These are phyloP conservation scores for Notholithocarpus densiflorus DNA, from an alignment of 306 rosid species.

Conservation along the genomic window DNA sequence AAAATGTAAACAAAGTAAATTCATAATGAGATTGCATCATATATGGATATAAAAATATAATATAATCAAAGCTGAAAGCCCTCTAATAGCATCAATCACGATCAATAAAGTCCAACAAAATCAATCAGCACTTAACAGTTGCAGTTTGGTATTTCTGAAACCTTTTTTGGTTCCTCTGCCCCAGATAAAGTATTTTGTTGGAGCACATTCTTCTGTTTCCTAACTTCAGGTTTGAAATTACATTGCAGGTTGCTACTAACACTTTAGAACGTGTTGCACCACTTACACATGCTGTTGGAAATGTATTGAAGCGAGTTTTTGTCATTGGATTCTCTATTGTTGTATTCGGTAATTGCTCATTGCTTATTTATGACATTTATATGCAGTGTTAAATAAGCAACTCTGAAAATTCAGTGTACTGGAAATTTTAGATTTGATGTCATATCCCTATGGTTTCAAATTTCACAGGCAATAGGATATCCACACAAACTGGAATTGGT, in stretches of 20 bases:
- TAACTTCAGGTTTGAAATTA: not conserved
- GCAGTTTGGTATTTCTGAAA: too few relatives aligned
- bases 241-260: slow-evolving; percentile 66
- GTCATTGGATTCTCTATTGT: slow-evolving; percentile 80
- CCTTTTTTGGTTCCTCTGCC: not conserved
- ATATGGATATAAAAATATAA: too few relatives aligned
- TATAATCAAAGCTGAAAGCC: too few relatives aligned
- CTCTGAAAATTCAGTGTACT: not conserved
- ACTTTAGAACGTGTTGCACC: slow-evolving; percentile 80
- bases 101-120: too few relatives aligned
- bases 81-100: too few relatives aligned
- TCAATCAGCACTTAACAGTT: too few relatives aligned
- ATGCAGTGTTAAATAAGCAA: not conserved
- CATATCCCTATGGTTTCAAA: slow-evolving; percentile 6
- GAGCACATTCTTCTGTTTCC: not conserved
- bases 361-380: not conserved
- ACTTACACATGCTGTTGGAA: slow-evolving; percentile 77
- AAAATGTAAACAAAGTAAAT: too few relatives aligned
- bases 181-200: not conserved
- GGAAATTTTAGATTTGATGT: not conserved
- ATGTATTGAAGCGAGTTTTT: slow-evolving; percentile 76
- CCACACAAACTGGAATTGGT: slow-evolving; percentile 72
- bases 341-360: slow-evolving; percentile 52
- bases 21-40: too few relatives aligned
- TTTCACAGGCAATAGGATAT: slow-evolving; percentile 61